A percentile compares a stretch with the other conserved stretches of the same genome.
phyloP scores from a whole-genome alignment of 495 filamentous ascomycete genomes.

The Sabuloglossum arenarium region DNA sequence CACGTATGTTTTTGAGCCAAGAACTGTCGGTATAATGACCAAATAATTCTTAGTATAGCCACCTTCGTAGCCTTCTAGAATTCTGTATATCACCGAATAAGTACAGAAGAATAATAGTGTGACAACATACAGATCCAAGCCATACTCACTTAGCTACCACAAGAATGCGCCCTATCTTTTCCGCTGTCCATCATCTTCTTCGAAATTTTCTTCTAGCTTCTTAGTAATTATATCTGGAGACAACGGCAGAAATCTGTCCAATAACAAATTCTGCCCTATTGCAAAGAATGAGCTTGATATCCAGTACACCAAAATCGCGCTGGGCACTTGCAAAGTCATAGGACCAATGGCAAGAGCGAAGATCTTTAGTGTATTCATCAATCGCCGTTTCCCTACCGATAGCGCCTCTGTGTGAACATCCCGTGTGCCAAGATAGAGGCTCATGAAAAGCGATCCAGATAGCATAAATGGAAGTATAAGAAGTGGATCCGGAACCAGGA shows the following conservation, averaged over 20 bases:
- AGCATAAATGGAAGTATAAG: conserved; percentile 42
- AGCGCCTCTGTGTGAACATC: conserved; percentile 4
- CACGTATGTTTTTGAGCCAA: too few relatives aligned
- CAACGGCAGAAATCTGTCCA: conserved; percentile 8
- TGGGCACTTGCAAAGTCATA: conserved; percentile 27
- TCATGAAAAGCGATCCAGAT: conserved; percentile 24
- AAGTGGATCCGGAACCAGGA: conserved; percentile 46
- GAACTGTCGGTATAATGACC: too few relatives aligned
- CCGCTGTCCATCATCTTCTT: neutral
- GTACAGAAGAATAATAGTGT: too few relatives aligned
- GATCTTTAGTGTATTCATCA: conserved; percentile 19
- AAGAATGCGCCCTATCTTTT: neutral
- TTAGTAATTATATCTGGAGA: neutral
- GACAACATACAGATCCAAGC: too few relatives aligned
- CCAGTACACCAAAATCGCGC: conserved; percentile 56
- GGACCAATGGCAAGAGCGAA: conserved; percentile 25
- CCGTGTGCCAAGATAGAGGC: conserved; percentile 15
- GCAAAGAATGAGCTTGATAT: conserved; percentile 24
- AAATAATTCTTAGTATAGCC: too few relatives aligned
- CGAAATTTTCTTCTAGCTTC: neutral
- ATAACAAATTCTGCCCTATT: conserved; percentile 12
- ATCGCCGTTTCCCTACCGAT: conserved; percentile 11
- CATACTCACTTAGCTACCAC: too few relatives aligned
- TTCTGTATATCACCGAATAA: too few relatives aligned
- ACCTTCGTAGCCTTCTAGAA: too few relatives aligned